Base-by-base conservation (phyloP, 2,329 filamentous ascomycete genomes). In the Diplodia mutila region DNA sequence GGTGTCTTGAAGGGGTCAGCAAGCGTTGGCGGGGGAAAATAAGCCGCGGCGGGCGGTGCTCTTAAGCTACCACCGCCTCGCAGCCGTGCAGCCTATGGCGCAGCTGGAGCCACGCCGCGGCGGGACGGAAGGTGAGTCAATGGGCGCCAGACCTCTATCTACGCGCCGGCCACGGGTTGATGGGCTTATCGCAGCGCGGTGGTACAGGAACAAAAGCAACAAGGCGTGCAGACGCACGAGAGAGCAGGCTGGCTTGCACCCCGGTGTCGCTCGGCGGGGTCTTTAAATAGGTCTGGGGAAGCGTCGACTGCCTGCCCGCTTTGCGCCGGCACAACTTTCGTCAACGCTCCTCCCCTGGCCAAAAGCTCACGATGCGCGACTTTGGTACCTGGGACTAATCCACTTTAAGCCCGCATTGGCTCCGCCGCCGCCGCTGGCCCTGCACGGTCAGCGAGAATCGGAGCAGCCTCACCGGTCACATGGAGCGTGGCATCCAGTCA, bases 301-400 rank as follows among this genome's bases (percentile, higher is more conserved):
- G n/a, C 6, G 16, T 11, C 18, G 37, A 14, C 12, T 12, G 25
- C 25, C 46, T 21, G 27, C 12, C 18, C 61, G 61, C 61, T 65
- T 65, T 65, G 49, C 61, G 21, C 49, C 61, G 61, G 61, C 61
- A 39, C 49, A 63, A 63, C 39, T 7, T 18, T 12, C 42, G 39
- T 23, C 54, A 16, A 29, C 57, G 23, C 57, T 32, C 21, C 61
- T 54, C 61, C 59, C 59, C 46, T 51, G 46, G 49, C 37, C 61
- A 25, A 49, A 18, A 25, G 18, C 61, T 54, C 61, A 54, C 61
- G 51, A 53, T 65, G 61, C 61, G 61, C 61, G 49, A 65, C 61
- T 65, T 65, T 65, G 37, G 61, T 65, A 65, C 61, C 61, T 65
- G 61, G 51, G 18, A 48, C 61, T 65, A 65, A 25, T 54, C 61